A percentile compares a stretch with the other conserved stretches of the same genome.
phyloP scores from a whole-genome alignment of 345 rosid species.

The Brassica carinata region DNA sequence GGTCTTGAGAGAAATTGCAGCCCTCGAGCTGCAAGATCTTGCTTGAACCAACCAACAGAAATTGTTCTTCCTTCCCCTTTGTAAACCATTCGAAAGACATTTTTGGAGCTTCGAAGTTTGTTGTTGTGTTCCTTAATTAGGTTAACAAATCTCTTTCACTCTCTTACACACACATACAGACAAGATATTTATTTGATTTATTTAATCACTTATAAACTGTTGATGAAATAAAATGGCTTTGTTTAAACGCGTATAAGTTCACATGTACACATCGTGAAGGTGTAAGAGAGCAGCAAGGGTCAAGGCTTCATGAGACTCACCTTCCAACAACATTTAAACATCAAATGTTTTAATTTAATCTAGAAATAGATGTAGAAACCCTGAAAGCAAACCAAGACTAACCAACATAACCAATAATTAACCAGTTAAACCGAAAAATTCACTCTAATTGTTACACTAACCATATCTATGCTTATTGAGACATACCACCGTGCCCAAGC shows the following conservation, averaged over 20 bases:
- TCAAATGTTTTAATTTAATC: constrained; percentile 1
- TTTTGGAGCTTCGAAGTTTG: constrained; percentile 37
- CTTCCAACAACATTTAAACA: constrained; percentile 12
- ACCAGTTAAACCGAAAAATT: not conserved
- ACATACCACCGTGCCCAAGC: constrained; percentile 7
- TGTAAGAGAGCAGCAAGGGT: not conserved
- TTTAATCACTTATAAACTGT: constrained; percentile 33
- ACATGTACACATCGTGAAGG: constrained; percentile 29
- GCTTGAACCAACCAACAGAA: constrained; percentile 11
- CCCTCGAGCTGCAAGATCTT: constrained; percentile 55
- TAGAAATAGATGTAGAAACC: not conserved
- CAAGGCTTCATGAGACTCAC: not conserved
- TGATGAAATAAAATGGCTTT: constrained; percentile 37
- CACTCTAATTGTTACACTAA: constrained; percentile 11
- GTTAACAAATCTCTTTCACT: constrained; percentile 40
- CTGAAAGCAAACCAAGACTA: not conserved
- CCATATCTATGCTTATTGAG: constrained; percentile 11
- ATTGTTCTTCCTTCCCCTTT: constrained; percentile 27
- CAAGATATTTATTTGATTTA: constrained; percentile 6
- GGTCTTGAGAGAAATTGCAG: constrained; percentile 82
- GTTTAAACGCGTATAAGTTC: not conserved
- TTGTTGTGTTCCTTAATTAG: constrained; percentile 28
- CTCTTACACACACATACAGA: constrained; percentile 32
- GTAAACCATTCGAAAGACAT: constrained; percentile 26
- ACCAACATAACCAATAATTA: not conserved